Percentiles rank a stretch among this genome's conserved stretches.
phyloP scores from a whole-genome alignment of 2,329 filamentous ascomycete species.

The Aspergillus sclerotialis region DNA sequence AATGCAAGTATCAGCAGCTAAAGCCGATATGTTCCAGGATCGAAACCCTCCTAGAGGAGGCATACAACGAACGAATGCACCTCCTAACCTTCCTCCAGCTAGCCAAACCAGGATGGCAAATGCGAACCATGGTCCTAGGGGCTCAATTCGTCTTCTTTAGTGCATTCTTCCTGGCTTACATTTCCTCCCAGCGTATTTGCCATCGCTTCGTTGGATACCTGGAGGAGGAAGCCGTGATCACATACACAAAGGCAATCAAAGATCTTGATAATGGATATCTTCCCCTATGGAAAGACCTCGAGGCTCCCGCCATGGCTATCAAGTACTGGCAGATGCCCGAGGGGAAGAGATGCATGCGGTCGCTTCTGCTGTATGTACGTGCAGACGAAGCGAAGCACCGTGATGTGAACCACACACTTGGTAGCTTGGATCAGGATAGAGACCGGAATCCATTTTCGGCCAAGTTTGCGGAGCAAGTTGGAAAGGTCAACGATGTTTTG shows the following conservation, averaged over 20 bases:
- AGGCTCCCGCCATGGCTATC: constrained; percentile 76
- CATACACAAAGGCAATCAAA: constrained; percentile 76
- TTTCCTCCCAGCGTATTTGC: constrained; percentile 71
- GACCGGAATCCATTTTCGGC: constrained; percentile 71
- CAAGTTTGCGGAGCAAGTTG: constrained; percentile 2
- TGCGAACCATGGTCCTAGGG: constrained; percentile 80
- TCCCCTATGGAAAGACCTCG: constrained; percentile 70
- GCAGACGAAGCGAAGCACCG: constrained; percentile 78
- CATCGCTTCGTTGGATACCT: constrained; percentile 92
- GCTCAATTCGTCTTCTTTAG: constrained; percentile 95
- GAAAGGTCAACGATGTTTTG: neutral
- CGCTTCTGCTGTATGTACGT: constrained; percentile 76
- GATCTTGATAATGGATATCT: constrained; percentile 75
- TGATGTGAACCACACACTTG: constrained; percentile 87
- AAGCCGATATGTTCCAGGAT: constrained; percentile 52
- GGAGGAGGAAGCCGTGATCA: constrained; percentile 89
- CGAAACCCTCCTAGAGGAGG: constrained; percentile 76
- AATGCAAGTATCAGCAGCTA: too few species aligned
- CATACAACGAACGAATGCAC: constrained; percentile 85
- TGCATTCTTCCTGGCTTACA: constrained; percentile 74
- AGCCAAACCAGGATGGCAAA: constrained; percentile 72
- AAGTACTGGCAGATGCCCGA: constrained; percentile 89
- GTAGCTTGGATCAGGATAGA: constrained; percentile 71
- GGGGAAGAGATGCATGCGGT: constrained; percentile 69
- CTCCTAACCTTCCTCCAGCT: constrained; percentile 84